These are phyloP conservation scores for Ilyonectria robusta DNA, from an alignment of 2,329 filamentous ascomycete genomes.

Conservation along the genomic window DNA sequence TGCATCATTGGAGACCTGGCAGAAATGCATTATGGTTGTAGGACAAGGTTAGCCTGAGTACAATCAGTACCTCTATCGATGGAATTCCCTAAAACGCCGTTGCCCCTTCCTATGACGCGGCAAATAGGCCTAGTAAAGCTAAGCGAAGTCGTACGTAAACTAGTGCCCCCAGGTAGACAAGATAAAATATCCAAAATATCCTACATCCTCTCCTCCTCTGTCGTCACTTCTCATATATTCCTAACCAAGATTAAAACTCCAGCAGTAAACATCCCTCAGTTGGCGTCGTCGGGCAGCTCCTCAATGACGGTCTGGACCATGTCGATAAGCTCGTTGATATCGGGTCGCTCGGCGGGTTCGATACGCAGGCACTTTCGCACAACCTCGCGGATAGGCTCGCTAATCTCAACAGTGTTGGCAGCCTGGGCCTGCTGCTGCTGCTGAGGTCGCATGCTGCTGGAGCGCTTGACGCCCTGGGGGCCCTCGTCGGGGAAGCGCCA, in stretches of 20 bases:
- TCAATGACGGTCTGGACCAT: constrained; percentile 83
- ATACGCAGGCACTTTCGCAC: constrained; percentile 89
- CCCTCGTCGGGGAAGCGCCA: constrained; percentile 97
- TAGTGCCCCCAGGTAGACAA: constrained; percentile 10
- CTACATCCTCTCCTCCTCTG: constrained; percentile 22
- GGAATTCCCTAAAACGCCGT: constrained; percentile 44
- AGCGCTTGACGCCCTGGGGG: constrained; percentile 66
- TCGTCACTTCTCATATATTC: background rate
- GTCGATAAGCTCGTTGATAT: constrained; percentile 85
- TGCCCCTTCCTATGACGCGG: constrained; percentile 32
- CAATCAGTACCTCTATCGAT: constrained; percentile 42
- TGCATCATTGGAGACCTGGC: constrained; percentile 4
- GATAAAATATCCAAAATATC: constrained; percentile 30
- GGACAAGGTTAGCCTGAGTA: constrained; percentile 38
- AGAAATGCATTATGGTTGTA: constrained; percentile 24
- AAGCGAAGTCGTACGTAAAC: constrained; percentile 24
- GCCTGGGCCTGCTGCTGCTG: constrained; percentile 50
- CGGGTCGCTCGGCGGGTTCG: constrained; percentile 88
- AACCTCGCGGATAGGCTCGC: constrained; percentile 86
- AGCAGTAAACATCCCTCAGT: constrained; percentile 32
- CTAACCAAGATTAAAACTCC: background rate
- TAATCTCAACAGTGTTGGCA: constrained; percentile 70
- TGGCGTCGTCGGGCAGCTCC: constrained; percentile 70
- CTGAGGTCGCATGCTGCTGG: constrained; percentile 55
- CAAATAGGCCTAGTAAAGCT: constrained; percentile 10